These are phyloP conservation scores for Colletotrichum euphorbiae DNA, from an alignment of 2,329 filamentous ascomycete genomes.

Conservation along the genomic window DNA sequence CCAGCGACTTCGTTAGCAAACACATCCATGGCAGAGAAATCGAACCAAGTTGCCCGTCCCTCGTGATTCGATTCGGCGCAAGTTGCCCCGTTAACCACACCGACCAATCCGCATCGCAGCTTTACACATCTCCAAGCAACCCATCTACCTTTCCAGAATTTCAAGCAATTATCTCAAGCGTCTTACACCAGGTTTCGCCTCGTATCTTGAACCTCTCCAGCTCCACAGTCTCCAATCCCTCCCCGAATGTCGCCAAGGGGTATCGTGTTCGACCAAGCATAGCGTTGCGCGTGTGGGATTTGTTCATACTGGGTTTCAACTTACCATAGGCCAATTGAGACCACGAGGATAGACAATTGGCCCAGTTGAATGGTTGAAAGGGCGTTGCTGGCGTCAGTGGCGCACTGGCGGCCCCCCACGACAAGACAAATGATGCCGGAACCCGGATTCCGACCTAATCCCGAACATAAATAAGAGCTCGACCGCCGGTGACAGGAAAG, in stretches of 20 bases:
- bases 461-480: background rate
- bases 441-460: constrained; percentile 12
- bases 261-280: background rate
- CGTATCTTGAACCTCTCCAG: constrained; percentile 18
- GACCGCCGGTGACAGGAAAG: background rate
- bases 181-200: constrained; percentile 13
- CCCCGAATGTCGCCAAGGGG: background rate
- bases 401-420: constrained; percentile 24
- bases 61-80: background rate
- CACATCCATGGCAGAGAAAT: background rate
- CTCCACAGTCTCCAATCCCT: constrained; percentile 16
- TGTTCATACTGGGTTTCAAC: background rate
- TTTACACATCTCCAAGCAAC: background rate
- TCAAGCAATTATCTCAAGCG: background rate
- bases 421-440: constrained; percentile 16
- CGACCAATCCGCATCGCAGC: background rate
- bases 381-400: constrained; percentile 13
- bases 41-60: background rate
- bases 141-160: background rate
- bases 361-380: background rate
- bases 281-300: background rate
- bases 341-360: background rate
- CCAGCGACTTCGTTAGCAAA: background rate
- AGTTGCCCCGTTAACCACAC: background rate
- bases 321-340: constrained; percentile 11